Evolutionary conservation across 1,139 yeast genomes (phyloP).

Genomic region (Candida sanyaensis): DNA sequence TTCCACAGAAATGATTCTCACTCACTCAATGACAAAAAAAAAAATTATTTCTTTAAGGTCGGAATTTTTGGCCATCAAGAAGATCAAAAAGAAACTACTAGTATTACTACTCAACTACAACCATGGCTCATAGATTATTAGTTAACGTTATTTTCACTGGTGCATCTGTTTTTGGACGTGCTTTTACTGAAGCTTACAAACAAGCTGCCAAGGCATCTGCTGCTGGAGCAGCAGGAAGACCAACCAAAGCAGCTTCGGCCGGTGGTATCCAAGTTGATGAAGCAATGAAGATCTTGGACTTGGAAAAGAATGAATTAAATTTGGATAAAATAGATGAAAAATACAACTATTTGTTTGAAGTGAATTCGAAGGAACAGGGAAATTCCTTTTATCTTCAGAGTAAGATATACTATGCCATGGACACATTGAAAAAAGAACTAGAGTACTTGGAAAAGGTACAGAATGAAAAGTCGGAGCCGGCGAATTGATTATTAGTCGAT

Average conservation of each 20-base stretch:
- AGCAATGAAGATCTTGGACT: slow-evolving; percentile 86
- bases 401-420: slow-evolving; percentile 76
- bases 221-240: slow-evolving; percentile 53
- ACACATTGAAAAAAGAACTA: slow-evolving; percentile 46
- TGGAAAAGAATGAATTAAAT: slow-evolving; percentile 59
- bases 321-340: slow-evolving; percentile 69
- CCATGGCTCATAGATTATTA: slow-evolving; percentile 85
- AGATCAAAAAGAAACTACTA: background rate
- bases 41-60: no score
- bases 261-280: slow-evolving; percentile 88
- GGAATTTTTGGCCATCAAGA: background rate
- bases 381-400: slow-evolving; percentile 92
- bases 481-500: background rate
- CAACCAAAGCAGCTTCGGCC: slow-evolving; percentile 47
- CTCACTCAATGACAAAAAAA: no score
- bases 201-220: slow-evolving; percentile 93
- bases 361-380: slow-evolving; percentile 90
- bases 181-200: slow-evolving; percentile 94
- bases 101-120: background rate
- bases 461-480: slow-evolving; percentile 19
- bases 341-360: slow-evolving; percentile 81
- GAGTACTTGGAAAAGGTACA: slow-evolving; percentile 44
- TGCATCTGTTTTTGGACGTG: slow-evolving; percentile 93
- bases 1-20: no score
- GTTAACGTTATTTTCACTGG: slow-evolving; percentile 93